Conservation (phyloP, 2,329 filamentous ascomycete genomes). For the Epicoccum sorghinum region DNA sequence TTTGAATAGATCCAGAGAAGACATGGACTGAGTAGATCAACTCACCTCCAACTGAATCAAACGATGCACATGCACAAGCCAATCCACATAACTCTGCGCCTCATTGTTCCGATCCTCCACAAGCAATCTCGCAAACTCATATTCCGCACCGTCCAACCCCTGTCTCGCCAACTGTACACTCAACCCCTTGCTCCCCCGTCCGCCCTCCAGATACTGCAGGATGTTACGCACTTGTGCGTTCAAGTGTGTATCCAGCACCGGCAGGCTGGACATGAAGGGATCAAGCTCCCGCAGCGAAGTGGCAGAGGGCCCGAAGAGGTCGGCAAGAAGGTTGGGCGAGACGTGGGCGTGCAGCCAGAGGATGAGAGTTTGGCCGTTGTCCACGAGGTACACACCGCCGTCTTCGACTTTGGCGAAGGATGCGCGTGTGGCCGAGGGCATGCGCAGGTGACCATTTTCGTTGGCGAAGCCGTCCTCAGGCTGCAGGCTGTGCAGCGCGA, state of each 20-base stretch:
- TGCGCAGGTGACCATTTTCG: constrained; percentile 82
- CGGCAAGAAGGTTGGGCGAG: constrained; percentile 86
- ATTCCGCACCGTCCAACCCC: constrained; percentile 92
- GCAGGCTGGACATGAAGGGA: constrained; percentile 78
- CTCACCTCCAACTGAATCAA: constrained; percentile 81
- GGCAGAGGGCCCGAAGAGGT: constrained; percentile 84
- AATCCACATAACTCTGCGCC: constrained; percentile 97
- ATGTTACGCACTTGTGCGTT: constrained; percentile 96
- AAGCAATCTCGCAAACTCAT: constrained; percentile 89
- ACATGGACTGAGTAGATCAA: constrained; percentile 8
- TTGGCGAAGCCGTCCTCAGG: constrained; percentile 93
- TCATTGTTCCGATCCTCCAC: constrained; percentile 97
- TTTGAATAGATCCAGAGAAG: not conserved
- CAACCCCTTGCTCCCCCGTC: constrained; percentile 84
- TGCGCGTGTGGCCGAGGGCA: constrained; percentile 80
- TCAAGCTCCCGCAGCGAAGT: constrained; percentile 76
- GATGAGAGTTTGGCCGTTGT: constrained; percentile 91
- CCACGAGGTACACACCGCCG: constrained; percentile 90
- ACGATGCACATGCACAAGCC: constrained; percentile 94
- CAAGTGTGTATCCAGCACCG: constrained; percentile 86
- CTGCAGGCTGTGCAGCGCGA: constrained; percentile 87
- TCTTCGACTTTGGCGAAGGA: constrained; percentile 89
- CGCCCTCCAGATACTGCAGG: constrained; percentile 79
- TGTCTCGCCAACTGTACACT: constrained; percentile 90
- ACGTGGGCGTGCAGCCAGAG: constrained; percentile 93